Percentiles rank a stretch among this genome's conserved stretches.
These are phyloP conservation scores for Rhododendron mucronatum DNA, from an alignment of 148 eudicot genomes.

Conservation along the genomic window DNA sequence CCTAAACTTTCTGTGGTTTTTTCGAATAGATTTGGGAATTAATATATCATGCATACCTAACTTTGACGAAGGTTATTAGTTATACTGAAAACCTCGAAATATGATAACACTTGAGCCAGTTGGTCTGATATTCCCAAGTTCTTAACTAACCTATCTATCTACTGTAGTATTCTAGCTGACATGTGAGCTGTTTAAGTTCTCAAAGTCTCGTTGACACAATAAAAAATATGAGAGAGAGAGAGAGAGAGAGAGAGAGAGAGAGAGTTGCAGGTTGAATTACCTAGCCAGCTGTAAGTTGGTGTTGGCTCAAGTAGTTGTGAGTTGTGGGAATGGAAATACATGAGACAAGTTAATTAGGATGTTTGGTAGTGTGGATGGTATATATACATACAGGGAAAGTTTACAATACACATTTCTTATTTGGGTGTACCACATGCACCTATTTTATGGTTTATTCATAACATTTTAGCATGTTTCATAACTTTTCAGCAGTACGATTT, in stretches of 20 bases:
- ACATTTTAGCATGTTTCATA: too few species aligned
- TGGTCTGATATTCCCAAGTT: background rate
- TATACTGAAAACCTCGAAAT: background rate
- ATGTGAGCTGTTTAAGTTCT: background rate
- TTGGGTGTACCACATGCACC: too few species aligned
- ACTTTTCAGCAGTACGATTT: too few species aligned
- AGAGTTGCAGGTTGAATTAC: background rate
- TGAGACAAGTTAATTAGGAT: background rate
- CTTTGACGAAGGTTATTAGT: background rate
- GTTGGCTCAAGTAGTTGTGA: background rate
- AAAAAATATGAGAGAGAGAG: background rate
- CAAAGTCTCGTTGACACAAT: background rate
- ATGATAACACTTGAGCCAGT: background rate
- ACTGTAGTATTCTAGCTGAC: background rate
- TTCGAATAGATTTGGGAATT: too few species aligned
- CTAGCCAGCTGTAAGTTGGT: background rate
- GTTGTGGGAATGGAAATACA: background rate
- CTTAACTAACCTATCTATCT: background rate
- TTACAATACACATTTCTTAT: too few species aligned
- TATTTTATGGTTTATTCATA: too few species aligned
- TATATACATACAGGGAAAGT: too few species aligned
- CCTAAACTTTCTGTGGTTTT: background rate
- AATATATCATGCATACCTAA: too few species aligned
- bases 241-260: background rate
- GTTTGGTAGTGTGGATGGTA: background rate